Evolutionary conservation across 192 early-diverging fungal species (phyloP), one percentile per base, ranked within the genome.

Genomic region (Haplosporangium gracile): DNA sequence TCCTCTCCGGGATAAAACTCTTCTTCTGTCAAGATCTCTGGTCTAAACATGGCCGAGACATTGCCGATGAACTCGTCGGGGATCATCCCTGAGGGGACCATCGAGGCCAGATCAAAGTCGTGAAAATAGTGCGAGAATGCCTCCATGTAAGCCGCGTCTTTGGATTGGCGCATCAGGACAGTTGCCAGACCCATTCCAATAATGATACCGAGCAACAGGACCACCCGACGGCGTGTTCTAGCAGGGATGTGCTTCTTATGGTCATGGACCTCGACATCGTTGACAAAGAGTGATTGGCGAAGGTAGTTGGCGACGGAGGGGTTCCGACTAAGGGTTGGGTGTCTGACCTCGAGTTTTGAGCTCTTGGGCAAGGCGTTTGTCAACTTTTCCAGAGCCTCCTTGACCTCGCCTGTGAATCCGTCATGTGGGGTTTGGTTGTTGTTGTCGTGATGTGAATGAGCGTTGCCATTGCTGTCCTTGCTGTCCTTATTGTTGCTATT

Each of bases 11-110:
- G 92, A 68, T 89, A 84, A 70, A 93, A 93, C 53, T 88, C 81
- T n/a, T 89, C 87, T n/a, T 93, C 92, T 49, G 78, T 89, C 20
- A 88, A 68, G 38, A 89, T 78, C 68, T 84, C 84, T 0, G 90
- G 89, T 34, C 77, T 90, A 57, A 92, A 84, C 65, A 92, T 91
- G 68, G 83, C 82, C 10, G 93, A 91, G 24, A 96, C 85, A 80
- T 96, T 94, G n/a, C 88, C 89, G 63, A 95, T 85, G 71, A 96
- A 89, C 55, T 96, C 95, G 60, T 96, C 95, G 0, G 94, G 89
- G 20, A 93, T 80, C 80, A 94, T 90, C 69, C 92, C 91, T 9
- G 92, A 90, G 36, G 95, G 95, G 22, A 96, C 78, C 71, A 94
- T 88, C 26, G 92, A 91, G 16, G 89, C 76, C 24, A 96, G 77